Conservation (phyloP, 2,329 filamentous ascomycete species). For the Fusarium robinianum region DNA sequence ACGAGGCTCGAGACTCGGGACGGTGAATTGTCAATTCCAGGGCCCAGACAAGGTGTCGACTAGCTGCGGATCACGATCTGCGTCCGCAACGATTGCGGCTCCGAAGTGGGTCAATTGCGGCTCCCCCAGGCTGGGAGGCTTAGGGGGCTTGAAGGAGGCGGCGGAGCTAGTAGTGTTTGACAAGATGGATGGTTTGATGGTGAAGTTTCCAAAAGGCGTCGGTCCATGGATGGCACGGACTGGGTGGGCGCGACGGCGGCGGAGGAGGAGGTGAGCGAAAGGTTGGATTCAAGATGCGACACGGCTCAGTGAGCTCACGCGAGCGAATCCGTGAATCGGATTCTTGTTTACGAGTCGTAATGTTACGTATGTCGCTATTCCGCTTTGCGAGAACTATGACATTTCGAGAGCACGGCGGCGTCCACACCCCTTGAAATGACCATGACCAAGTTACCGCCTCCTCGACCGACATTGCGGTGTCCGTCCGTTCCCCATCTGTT, state of each 20-base stretch:
- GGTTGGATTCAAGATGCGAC: conserved; percentile 10
- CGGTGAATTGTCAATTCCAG: conserved; percentile 24
- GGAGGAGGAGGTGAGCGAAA: too few species aligned
- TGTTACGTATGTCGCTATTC: too few species aligned
- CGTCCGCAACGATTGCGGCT: conserved; percentile 36
- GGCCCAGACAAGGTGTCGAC: conserved; percentile 14
- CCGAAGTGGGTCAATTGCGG: conserved; percentile 37
- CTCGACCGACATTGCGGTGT: conserved; percentile 1
- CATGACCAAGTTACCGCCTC: background rate
- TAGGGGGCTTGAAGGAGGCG: conserved; percentile 9
- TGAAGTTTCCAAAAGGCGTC: background rate
- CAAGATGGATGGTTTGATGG: conserved; percentile 10
- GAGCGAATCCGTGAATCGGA: conserved; percentile 19
- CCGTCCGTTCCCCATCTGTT: too few species aligned
- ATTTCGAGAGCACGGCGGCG: too few species aligned
- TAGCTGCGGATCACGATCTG: conserved; percentile 39
- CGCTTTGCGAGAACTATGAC: too few species aligned
- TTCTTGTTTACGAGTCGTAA: too few species aligned
- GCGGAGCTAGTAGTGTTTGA: conserved; percentile 21
- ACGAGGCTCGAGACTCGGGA: conserved; percentile 18
- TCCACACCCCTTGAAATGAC: background rate
- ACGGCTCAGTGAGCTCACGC: conserved; percentile 18
- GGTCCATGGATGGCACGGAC: conserved; percentile 22
- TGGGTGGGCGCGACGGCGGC: conserved; percentile 4
- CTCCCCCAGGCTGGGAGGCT: conserved; percentile 33